Evolutionary conservation across 768 basidiomycete species (phyloP).

Genomic region (Amanita phalloides): DNA sequence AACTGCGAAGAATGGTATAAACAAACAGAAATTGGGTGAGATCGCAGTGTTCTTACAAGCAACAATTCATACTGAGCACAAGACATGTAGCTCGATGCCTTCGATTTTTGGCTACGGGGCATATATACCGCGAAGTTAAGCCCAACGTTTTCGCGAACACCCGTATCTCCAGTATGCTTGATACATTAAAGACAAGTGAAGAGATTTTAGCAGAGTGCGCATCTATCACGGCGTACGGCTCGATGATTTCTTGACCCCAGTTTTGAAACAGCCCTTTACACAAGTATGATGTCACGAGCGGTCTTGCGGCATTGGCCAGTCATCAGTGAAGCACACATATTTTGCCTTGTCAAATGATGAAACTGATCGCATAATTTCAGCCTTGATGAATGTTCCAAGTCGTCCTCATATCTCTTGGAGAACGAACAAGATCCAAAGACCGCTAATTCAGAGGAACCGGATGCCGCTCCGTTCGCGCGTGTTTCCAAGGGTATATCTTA

Average conservation of each 20-base stretch:
- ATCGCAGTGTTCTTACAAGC: neutral
- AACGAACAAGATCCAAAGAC: constrained; percentile 13
- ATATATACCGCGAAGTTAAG: constrained; percentile 15
- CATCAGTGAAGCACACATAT: constrained; percentile 10
- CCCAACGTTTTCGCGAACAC: constrained; percentile 17
- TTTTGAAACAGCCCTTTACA: constrained; percentile 12
- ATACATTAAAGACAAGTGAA: constrained; percentile 4
- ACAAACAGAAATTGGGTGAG: constrained; percentile 23
- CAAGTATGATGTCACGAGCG: constrained; percentile 17
- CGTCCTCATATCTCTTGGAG: constrained; percentile 15
- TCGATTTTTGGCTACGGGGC: constrained; percentile 14
- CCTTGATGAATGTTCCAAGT: constrained; percentile 14
- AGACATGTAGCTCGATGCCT: constrained; percentile 12
- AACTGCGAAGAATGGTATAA: constrained; percentile 18
- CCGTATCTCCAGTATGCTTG: constrained; percentile 11
- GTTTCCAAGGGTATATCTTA: constrained; percentile 9
- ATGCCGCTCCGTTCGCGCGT: constrained; percentile 10
- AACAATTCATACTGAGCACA: neutral
- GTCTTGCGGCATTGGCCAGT: constrained; percentile 16
- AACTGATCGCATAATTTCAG: constrained; percentile 7
- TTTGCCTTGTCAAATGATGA: neutral
- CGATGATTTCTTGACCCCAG: neutral
- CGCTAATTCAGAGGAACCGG: constrained; percentile 11
- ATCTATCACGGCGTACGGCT: neutral
- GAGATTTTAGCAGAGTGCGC: neutral